phyloP scores from a whole-genome alignment of 805 yeast species.

The Pichia ethanolica region DNA sequence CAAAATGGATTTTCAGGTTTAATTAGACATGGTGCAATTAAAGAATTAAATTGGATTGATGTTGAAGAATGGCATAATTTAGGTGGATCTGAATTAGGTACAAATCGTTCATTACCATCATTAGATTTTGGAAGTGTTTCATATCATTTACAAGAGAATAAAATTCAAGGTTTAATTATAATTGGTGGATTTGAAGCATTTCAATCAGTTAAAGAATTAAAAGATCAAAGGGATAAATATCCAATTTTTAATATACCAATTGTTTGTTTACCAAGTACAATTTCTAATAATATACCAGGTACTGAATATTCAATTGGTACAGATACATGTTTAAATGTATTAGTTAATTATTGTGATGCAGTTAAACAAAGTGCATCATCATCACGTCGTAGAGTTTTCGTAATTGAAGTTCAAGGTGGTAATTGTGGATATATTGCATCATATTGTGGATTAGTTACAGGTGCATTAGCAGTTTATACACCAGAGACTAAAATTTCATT shows the following conservation, averaged over 20 bases:
- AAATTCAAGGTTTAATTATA: slow-evolving; percentile 80
- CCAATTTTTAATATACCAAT: slow-evolving; percentile 94
- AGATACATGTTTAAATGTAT: slow-evolving; percentile 89
- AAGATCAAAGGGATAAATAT: slow-evolving; percentile 65
- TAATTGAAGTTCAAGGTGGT: slow-evolving; percentile 98
- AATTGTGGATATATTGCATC: slow-evolving; percentile 92
- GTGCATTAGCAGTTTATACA: slow-evolving; percentile 84
- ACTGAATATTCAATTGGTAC: slow-evolving; percentile 93
- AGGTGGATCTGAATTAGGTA: slow-evolving; percentile 97
- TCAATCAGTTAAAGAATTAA: slow-evolving; percentile 72
- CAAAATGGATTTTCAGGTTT: slow-evolving; percentile 92
- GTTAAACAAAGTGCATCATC: slow-evolving; percentile 94
- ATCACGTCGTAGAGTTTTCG: slow-evolving; percentile 87
- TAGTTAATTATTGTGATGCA: slow-evolving; percentile 90
- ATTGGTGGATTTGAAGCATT: slow-evolving; percentile 99
- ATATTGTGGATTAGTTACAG: slow-evolving; percentile 74
- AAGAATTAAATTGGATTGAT: slow-evolving; percentile 70
- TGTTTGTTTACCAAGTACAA: slow-evolving; percentile 90
- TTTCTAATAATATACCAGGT: slow-evolving; percentile 98
- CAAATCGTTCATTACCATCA: slow-evolving; percentile 80
- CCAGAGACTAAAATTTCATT: slow-evolving; percentile 80
- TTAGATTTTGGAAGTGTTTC: slow-evolving; percentile 88
- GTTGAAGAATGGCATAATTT: slow-evolving; percentile 80
- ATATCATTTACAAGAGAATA: slow-evolving; percentile 81
- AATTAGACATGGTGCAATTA: slow-evolving; percentile 79